phyloP scores from a whole-genome alignment of 129 eudicot species.

The Chrysanthemum makinoi region DNA sequence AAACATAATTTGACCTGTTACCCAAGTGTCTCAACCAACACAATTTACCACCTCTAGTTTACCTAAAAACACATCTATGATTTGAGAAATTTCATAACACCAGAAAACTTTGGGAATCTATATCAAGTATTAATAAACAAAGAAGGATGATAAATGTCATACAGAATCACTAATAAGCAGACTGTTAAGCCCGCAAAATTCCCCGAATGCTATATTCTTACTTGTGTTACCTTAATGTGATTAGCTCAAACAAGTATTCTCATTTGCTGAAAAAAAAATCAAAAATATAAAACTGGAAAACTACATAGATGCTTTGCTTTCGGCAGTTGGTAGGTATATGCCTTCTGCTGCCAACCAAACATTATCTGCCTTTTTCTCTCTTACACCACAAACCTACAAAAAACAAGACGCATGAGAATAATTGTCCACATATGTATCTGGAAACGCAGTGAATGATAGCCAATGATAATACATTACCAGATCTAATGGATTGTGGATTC shows the following conservation, averaged over 20 bases:
- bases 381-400: constrained; percentile 89
- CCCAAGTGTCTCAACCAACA: too few relatives aligned
- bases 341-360: constrained; percentile 99
- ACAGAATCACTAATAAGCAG: neutral
- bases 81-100: too few relatives aligned
- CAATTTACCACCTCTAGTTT: too few relatives aligned
- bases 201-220: neutral
- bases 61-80: too few relatives aligned
- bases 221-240: neutral
- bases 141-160: neutral
- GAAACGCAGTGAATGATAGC: neutral
- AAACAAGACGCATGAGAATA: neutral
- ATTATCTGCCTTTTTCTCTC: constrained; percentile 78
- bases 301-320: constrained; percentile 46
- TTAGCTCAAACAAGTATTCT: constrained; percentile 20
- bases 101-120: neutral
- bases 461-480: neutral
- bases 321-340: constrained; percentile 70
- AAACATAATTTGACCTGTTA: too few relatives aligned
- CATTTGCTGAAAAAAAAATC: neutral
- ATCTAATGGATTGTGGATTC: neutral
- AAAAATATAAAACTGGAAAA: constrained; percentile 10
- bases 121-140: neutral
- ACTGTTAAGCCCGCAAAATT: neutral
- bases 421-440: neutral